phyloP scores from a whole-genome alignment of 2,329 filamentous ascomycete genomes.

The Juglanconis oblonga region DNA sequence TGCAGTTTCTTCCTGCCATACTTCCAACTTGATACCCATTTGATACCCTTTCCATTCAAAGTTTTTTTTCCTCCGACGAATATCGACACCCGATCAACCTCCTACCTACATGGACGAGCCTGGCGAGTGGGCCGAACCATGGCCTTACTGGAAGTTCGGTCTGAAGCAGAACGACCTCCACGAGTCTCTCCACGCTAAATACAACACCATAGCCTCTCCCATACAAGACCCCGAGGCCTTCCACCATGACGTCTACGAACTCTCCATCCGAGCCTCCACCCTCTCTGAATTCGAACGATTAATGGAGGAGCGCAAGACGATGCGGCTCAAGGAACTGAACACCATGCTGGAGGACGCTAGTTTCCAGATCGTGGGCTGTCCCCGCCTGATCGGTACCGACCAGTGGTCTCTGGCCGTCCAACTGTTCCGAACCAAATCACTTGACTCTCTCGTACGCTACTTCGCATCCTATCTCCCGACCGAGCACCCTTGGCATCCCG shows the following conservation, averaged over 20 bases:
- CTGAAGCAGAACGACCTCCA: conserved; percentile 58
- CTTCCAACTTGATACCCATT: conserved; percentile 17
- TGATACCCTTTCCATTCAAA: conserved; percentile 13
- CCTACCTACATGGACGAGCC: conserved; percentile 49
- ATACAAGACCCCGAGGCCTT: conserved; percentile 60
- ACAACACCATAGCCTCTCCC: conserved; percentile 55
- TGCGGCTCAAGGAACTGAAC: conserved; percentile 54
- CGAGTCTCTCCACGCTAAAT: conserved; percentile 56
- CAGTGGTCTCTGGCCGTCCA: conserved; percentile 59
- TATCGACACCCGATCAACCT: not conserved
- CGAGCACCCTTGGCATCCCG: conserved; percentile 42
- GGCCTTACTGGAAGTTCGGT: conserved; percentile 63
- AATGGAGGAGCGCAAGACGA: conserved; percentile 50
- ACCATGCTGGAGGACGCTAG: conserved; percentile 54
- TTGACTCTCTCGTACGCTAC: conserved; percentile 59
- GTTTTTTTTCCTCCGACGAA: not conserved
- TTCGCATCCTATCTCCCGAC: conserved; percentile 58
- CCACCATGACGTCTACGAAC: conserved; percentile 59
- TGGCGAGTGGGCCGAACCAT: conserved; percentile 36
- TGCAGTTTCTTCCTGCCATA: conserved; percentile 11
- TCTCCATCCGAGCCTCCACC: conserved; percentile 49
- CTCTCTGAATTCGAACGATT: conserved; percentile 52
- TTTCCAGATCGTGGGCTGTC: conserved; percentile 60
- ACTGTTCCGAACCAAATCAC: conserved; percentile 56
- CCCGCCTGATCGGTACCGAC: conserved; percentile 53